phyloP scores from a whole-genome alignment of 805 yeast genomes.

The Pichia scutulata region DNA sequence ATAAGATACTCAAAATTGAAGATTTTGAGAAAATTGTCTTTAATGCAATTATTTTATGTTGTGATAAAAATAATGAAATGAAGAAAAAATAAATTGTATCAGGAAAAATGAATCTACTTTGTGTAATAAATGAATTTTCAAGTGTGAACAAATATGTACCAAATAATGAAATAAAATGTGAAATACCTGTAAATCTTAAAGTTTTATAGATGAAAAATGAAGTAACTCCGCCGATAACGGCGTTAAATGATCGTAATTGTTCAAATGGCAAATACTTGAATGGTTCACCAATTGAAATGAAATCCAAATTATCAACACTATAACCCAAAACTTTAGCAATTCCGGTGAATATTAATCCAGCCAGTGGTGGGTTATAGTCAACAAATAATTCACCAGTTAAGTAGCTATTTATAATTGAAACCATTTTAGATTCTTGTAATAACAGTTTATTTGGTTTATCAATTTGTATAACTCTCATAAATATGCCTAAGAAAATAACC shows the following conservation, averaged over 20 bases:
- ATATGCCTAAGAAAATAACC: slow-evolving; percentile 32
- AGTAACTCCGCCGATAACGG: slow-evolving; percentile 44
- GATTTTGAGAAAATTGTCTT: slow-evolving; percentile 34
- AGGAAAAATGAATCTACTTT: slow-evolving; percentile 45
- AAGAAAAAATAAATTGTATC: slow-evolving; percentile 40
- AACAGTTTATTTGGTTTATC: slow-evolving; percentile 69
- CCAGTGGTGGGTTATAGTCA: slow-evolving; percentile 78
- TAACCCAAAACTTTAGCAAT: slow-evolving; percentile 52
- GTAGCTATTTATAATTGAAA: slow-evolving; percentile 54
- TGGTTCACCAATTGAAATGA: background rate
- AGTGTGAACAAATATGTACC: slow-evolving; percentile 46
- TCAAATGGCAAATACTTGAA: slow-evolving; percentile 42
- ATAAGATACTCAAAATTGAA: slow-evolving; percentile 48
- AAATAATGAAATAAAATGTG: slow-evolving; percentile 40
- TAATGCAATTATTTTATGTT: slow-evolving; percentile 19
- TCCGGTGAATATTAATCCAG: slow-evolving; percentile 63
- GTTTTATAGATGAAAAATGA: slow-evolving; percentile 47
- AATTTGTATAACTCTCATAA: slow-evolving; percentile 52
- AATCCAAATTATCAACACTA: slow-evolving; percentile 24
- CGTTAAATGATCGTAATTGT: slow-evolving; percentile 52
- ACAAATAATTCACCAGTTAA: slow-evolving; percentile 55
- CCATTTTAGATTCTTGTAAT: slow-evolving; percentile 76
- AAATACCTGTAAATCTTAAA: slow-evolving; percentile 47
- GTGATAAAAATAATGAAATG: slow-evolving; percentile 36
- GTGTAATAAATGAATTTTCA: slow-evolving; percentile 61